Conservation (phyloP, 129 eudicot genomes). For the Pseudognaphalium luteoalbum region DNA sequence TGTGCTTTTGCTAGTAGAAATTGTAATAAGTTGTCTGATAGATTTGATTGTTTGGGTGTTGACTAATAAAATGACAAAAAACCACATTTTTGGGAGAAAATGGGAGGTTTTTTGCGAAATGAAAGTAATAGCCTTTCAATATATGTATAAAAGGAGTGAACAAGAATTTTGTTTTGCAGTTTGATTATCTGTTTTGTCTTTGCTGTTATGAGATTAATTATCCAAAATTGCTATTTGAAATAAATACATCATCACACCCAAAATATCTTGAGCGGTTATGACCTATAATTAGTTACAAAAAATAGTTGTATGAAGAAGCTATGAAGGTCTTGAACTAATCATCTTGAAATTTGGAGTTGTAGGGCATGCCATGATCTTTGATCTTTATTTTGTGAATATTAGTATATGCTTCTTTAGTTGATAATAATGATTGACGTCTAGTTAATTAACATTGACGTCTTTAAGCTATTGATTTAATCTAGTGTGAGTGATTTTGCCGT, state of each 20-base stretch:
- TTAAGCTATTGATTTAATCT: background rate
- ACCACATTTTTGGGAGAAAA: background rate
- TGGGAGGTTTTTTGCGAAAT: background rate
- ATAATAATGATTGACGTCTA: background rate
- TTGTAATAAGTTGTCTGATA: background rate
- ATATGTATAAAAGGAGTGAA: background rate
- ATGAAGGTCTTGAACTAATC: background rate
- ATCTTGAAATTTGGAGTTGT: background rate
- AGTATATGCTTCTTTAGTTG: too few relatives aligned
- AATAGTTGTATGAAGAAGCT: background rate
- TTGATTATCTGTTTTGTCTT: background rate
- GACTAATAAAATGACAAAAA: background rate
- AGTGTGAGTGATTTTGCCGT: background rate
- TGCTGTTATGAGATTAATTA: background rate
- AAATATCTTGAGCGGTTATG: background rate
- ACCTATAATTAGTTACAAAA: background rate
- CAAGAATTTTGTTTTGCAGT: background rate
- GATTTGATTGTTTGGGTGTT: background rate
- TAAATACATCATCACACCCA: background rate
- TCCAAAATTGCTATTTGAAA: background rate
- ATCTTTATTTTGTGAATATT: background rate
- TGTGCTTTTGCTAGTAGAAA: background rate
- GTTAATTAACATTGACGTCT: background rate
- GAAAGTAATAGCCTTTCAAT: background rate
- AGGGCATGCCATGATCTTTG: background rate